Conservation (phyloP, 1,284 basidiomycete species). For the Coniophora puteana region DNA sequence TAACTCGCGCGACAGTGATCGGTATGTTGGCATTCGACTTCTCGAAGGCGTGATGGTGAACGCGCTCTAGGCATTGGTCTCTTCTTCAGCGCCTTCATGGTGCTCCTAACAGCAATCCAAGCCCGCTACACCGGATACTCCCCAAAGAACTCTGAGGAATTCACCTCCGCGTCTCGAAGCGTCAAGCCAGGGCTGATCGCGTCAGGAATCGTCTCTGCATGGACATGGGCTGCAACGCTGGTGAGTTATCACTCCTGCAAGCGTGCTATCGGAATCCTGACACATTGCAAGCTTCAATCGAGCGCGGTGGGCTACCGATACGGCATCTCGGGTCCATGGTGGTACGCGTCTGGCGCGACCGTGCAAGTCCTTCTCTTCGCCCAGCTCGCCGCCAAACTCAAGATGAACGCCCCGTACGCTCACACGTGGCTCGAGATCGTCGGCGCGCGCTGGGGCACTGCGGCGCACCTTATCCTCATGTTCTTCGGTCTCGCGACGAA, state of each 20-base stretch:
- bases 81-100: slow-evolving; percentile 81
- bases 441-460: slow-evolving; percentile 69
- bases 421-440: slow-evolving; percentile 58
- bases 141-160: slow-evolving; percentile 73
- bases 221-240: slow-evolving; percentile 81
- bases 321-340: slow-evolving; percentile 71
- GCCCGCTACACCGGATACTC: slow-evolving; percentile 72
- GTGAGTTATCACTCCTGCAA: slow-evolving; percentile 38
- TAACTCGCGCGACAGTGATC: slow-evolving; percentile 41
- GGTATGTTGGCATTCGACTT: slow-evolving; percentile 27
- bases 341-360: slow-evolving; percentile 70
- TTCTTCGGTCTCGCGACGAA: slow-evolving; percentile 80
- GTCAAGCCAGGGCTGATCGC: slow-evolving; percentile 90
- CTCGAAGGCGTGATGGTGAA: slow-evolving; percentile 1
- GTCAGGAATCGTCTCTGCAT: slow-evolving; percentile 82
- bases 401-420: slow-evolving; percentile 64
- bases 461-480: slow-evolving; percentile 74
- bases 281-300: slow-evolving; percentile 57
- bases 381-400: slow-evolving; percentile 70
- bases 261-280: no score
- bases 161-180: slow-evolving; percentile 77
- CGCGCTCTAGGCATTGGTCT: slow-evolving; percentile 64
- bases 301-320: slow-evolving; percentile 83
- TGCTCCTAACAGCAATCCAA: slow-evolving; percentile 65
- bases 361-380: slow-evolving; percentile 75